Conservation (phyloP, 768 basidiomycete genomes). For the Leccinum variicolor region DNA sequence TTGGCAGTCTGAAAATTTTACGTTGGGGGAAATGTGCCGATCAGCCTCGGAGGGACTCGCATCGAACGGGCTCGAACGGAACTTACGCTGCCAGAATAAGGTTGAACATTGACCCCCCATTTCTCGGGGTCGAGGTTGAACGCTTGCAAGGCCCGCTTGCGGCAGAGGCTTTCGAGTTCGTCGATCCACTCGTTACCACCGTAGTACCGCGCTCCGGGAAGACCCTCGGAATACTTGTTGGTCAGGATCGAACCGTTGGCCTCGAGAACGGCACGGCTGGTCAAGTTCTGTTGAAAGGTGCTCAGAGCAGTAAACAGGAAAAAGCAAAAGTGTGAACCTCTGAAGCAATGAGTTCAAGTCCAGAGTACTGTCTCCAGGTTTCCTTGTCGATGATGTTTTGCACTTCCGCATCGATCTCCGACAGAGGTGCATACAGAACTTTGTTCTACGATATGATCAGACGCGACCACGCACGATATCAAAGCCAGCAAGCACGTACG, state of each 20-base stretch:
- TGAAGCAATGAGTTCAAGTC: slow-evolving; percentile 97
- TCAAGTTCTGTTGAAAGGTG: slow-evolving; percentile 70
- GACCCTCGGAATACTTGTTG: slow-evolving; percentile 99
- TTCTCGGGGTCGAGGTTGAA: slow-evolving; percentile 90
- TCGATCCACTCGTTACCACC: slow-evolving; percentile 98
- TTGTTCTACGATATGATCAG: slow-evolving; percentile 65
- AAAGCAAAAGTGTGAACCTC: slow-evolving; percentile 57
- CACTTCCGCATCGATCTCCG: slow-evolving; percentile 91
- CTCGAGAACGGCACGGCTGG: slow-evolving; percentile 93
- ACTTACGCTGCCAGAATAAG: slow-evolving; percentile 89
- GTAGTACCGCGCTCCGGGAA: slow-evolving; percentile 95
- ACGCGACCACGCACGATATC: neutral
- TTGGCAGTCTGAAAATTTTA: slow-evolving; percentile 73
- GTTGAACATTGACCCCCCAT: slow-evolving; percentile 99
- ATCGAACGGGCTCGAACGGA: slow-evolving; percentile 23
- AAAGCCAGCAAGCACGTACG: slow-evolving; percentile 36
- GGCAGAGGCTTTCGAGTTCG: slow-evolving; percentile 91
- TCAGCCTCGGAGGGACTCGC: slow-evolving; percentile 8
- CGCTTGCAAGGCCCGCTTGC: slow-evolving; percentile 91
- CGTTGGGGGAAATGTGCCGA: neutral
- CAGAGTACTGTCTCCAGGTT: slow-evolving; percentile 97
- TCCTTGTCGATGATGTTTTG: slow-evolving; percentile 98
- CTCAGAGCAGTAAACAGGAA: neutral
- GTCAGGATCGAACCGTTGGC: slow-evolving; percentile 98
- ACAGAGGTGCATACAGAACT: slow-evolving; percentile 80